Evolutionary conservation across 805 yeast species (phyloP).

Genomic region (Starmerella cellae): DNA sequence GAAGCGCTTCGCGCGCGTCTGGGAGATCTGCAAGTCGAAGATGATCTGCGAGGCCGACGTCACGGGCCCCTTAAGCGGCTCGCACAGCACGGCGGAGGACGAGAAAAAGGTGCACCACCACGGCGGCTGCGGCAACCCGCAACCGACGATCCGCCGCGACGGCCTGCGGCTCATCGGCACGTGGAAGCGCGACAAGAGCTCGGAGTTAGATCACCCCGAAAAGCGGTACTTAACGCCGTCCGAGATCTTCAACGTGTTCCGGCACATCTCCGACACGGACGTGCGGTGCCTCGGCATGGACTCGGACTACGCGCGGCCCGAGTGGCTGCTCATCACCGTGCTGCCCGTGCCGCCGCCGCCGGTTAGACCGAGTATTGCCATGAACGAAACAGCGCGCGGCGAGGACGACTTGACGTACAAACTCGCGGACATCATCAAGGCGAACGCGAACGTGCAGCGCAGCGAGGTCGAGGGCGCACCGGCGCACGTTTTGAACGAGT

Average conservation of each 20-base stretch:
- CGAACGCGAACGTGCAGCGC: constrained; percentile 92
- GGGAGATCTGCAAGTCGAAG: constrained; percentile 83
- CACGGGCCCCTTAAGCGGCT: constrained; percentile 36
- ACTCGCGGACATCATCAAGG: constrained; percentile 90
- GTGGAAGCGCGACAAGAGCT: constrained; percentile 85
- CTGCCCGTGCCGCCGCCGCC: constrained; percentile 99
- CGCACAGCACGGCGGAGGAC: constrained; percentile 82
- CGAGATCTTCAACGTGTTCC: constrained; percentile 82
- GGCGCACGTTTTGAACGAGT: constrained; percentile 92
- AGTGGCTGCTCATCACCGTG: constrained; percentile 96
- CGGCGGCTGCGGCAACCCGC: constrained; percentile 97
- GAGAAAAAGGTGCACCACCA: constrained; percentile 36
- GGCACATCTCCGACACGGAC: constrained; percentile 78
- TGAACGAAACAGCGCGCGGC: constrained; percentile 95
- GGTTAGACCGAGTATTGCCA: constrained; percentile 95
- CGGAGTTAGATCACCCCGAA: constrained; percentile 82
- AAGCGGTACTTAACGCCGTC: constrained; percentile 75
- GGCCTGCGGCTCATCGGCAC: constrained; percentile 94
- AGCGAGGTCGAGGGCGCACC: constrained; percentile 98
- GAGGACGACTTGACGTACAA: constrained; percentile 98
- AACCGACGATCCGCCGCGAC: constrained; percentile 90
- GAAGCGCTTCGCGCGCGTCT: constrained; percentile 90
- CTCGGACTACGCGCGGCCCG: constrained; percentile 95
- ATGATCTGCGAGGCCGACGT: constrained; percentile 76
- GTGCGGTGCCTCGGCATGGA: constrained; percentile 73